phyloP scores from a whole-genome alignment of 208 protist genomes.

The Wallacemonas rigidus region DNA sequence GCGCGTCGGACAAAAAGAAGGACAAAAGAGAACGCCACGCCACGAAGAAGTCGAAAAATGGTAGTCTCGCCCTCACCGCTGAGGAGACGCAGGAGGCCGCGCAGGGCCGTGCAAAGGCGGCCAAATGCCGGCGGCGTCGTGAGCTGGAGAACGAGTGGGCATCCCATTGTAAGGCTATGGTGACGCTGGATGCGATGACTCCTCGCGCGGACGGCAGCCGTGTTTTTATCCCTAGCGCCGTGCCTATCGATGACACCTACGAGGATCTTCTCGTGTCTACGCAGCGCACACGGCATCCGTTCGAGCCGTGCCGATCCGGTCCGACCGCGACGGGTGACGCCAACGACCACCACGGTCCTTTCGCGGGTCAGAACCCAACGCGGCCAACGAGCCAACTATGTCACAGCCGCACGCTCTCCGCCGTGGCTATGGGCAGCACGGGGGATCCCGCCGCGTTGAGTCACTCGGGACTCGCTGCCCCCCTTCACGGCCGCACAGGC shows the following conservation, averaged over 20 bases:
- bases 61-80: neutral
- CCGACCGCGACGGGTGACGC: neutral
- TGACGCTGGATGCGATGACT: conserved; percentile 13
- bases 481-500: conserved; percentile 58
- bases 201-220: conserved; percentile 11
- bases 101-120: neutral
- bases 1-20: no score
- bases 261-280: conserved; percentile 4
- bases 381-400: neutral
- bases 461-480: neutral
- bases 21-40: neutral
- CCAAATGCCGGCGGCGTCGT: neutral
- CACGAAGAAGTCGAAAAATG: neutral
- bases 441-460: neutral
- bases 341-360: neutral
- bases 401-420: neutral
- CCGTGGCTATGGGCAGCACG: neutral
- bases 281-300: neutral
- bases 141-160: conserved; percentile 7
- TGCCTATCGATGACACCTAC: neutral
- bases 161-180: neutral
- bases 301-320: neutral
- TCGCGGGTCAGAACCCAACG: neutral
- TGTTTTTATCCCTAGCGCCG: conserved; percentile 7
- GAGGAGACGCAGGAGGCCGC: neutral